Conservation (phyloP, 108 stramenopile species). For the Skeletonema potamos region DNA sequence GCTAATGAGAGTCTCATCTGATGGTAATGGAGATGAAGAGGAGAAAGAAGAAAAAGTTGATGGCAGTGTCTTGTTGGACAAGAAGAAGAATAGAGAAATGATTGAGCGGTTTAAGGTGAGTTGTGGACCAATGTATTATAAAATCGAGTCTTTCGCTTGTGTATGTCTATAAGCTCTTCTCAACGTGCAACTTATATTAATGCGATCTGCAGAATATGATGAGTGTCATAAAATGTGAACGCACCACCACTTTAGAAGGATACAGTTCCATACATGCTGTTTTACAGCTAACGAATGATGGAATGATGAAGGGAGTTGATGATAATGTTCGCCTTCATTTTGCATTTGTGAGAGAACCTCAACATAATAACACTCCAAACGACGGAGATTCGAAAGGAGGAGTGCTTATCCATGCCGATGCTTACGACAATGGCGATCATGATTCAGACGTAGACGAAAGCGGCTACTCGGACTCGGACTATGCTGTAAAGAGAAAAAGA, state of each 20-base stretch:
- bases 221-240: conserved; percentile 55
- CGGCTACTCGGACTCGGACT: neutral
- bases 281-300: conserved; percentile 37
- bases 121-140: neutral
- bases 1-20: conserved; percentile 7
- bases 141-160: neutral
- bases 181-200: neutral
- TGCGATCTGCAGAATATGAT: conserved; percentile 25
- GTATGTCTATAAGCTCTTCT: neutral
- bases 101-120: conserved; percentile 54
- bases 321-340: conserved; percentile 24
- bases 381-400: neutral
- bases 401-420: neutral
- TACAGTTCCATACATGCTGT: conserved; percentile 54
- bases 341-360: conserved; percentile 30
- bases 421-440: neutral
- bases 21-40: conserved; percentile 16
- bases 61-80: conserved; percentile 2
- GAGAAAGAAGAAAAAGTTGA: conserved; percentile 1
- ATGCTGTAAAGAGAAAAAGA: neutral
- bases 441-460: neutral
- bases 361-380: neutral
- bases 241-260: conserved; percentile 44
- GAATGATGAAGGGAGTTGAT: conserved; percentile 32
- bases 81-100: conserved; percentile 22